A percentile compares a stretch with the other conserved stretches of the same genome.
These are phyloP conservation scores for Vanderwaltozyma yarrowii DNA, from an alignment of 805 yeast genomes.

Conservation along the genomic window DNA sequence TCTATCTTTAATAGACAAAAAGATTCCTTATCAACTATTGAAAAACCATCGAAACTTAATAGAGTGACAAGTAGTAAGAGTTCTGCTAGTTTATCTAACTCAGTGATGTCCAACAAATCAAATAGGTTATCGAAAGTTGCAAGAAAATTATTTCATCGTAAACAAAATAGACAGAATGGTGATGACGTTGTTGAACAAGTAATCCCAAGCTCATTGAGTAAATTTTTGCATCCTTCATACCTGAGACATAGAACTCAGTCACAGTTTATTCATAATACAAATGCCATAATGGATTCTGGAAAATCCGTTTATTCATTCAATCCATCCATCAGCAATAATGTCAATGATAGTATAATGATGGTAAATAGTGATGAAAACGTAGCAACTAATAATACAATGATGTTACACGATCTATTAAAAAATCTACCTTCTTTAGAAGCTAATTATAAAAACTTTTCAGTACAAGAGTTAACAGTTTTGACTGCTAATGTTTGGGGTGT, in stretches of 20 bases:
- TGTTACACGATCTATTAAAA: slow-evolving; percentile 25
- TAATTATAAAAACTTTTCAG: slow-evolving; percentile 21
- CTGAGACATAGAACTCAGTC: slow-evolving; percentile 25
- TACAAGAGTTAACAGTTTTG: slow-evolving; percentile 22
- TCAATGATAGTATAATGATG: slow-evolving; percentile 12
- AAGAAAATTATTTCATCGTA: slow-evolving; percentile 20
- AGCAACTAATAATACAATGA: slow-evolving; percentile 10
- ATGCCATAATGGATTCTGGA: slow-evolving; percentile 18
- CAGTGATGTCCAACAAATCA: slow-evolving; percentile 5
- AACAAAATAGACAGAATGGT: slow-evolving; percentile 10
- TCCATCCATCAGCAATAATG: slow-evolving; percentile 11
- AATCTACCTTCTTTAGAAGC: slow-evolving; percentile 25
- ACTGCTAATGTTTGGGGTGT: slow-evolving; percentile 27
- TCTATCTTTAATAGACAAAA: slow-evolving; percentile 1
- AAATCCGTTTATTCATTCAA: slow-evolving; percentile 22
- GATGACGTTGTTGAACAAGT: slow-evolving; percentile 17
- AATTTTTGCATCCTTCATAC: slow-evolving; percentile 26
- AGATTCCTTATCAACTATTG: background rate
- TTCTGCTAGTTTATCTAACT: background rate
- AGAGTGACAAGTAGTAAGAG: background rate
- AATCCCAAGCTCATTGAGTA: slow-evolving; percentile 21
- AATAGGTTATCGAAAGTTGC: slow-evolving; percentile 14
- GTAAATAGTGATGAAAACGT: slow-evolving; percentile 10
- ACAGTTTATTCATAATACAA: slow-evolving; percentile 21
- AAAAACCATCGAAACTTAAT: background rate